Evolutionary conservation across 108 stramenopile species (phyloP), one percentile per base, ranked within the genome.

Genomic region (Asterionellopsis glacialis): DNA sequence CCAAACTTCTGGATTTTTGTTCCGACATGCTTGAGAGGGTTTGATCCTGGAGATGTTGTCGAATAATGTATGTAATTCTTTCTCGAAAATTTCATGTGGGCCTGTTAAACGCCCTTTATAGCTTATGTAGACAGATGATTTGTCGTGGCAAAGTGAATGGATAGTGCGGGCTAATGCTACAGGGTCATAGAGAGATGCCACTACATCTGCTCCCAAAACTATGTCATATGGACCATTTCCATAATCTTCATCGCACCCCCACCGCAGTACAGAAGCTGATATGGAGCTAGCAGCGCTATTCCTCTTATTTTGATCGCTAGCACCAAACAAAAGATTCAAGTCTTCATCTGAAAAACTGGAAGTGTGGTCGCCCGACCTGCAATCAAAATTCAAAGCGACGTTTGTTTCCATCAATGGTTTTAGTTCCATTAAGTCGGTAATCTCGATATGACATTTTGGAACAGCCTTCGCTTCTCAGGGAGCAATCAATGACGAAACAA

Each of bases 151-250:
- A 9, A 90, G 51, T 15, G 75, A 75, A 59, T 84, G 72, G 19
- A 93, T 61, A 0, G 88, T 93, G 23, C 82, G 60, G 25, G 82
- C 84, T 49, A 93, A 53, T 14, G 77, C 78, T 18, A 67, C 33
- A 0, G 84, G 77, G 62, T 84, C 77, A 58, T 93, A 93, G 9
- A 93, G 65, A 10, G 80, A 72, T 7, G 88, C 83, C 0, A 93
- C 87, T 12, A 93, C 81, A 68, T 93, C 91, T 11, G 86, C 84
- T 27, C 84, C 91, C 4, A 93, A 18, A 54, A 93, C 74, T 41
- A 89, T 62, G 60, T 90, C 87, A 63, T 83, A 88, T 2, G 68
- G 57, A 39, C 40, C 55, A 11, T 51, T 65, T 15, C 45, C 45
- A 45, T 68, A 67, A 52, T 75, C 69, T 38, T 65, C 43, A 27